Evolutionary conservation across 2,329 filamentous ascomycete genomes (phyloP).

Genomic region (Achaetomium macrosporum): DNA sequence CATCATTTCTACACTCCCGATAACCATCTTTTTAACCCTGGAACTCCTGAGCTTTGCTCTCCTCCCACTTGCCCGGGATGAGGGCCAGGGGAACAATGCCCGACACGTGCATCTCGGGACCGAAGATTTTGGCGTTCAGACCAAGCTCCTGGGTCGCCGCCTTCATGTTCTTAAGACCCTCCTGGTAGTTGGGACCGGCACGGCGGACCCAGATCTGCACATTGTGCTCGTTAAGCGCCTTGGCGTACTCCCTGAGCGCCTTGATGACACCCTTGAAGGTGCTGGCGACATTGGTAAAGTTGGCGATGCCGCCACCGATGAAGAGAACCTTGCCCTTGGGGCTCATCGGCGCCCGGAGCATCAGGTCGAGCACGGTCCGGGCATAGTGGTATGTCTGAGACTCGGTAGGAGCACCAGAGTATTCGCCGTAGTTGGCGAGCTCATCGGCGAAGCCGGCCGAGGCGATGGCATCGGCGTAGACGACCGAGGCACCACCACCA

Average conservation of each 20-base stretch:
- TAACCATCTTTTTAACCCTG: slow-evolving; percentile 37
- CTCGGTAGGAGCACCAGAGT: slow-evolving; percentile 97
- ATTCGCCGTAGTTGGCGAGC: slow-evolving; percentile 99
- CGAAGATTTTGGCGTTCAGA: slow-evolving; percentile 61
- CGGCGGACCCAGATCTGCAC: slow-evolving; percentile 92
- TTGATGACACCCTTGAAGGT: slow-evolving; percentile 99
- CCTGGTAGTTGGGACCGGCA: slow-evolving; percentile 97
- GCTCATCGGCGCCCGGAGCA: slow-evolving; percentile 82
- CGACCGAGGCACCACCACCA: slow-evolving; percentile 98
- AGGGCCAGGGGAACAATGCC: slow-evolving; percentile 95
- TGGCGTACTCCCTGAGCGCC: slow-evolving; percentile 83
- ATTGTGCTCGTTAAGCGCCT: slow-evolving; percentile 87
- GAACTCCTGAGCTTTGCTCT: slow-evolving; percentile 57
- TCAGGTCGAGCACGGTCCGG: slow-evolving; percentile 90
- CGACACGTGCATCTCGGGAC: slow-evolving; percentile 88
- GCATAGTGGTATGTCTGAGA: slow-evolving; percentile 99
- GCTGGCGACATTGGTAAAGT: slow-evolving; percentile 99
- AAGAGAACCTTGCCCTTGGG: slow-evolving; percentile 97
- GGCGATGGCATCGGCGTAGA: slow-evolving; percentile 98
- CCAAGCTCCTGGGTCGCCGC: slow-evolving; percentile 87
- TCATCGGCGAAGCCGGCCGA: slow-evolving; percentile 92
- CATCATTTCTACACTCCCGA: slow-evolving; percentile 1
- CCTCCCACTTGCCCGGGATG: slow-evolving; percentile 57
- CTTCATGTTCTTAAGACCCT: slow-evolving; percentile 99
- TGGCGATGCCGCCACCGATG: slow-evolving; percentile 99